These are phyloP conservation scores for Tricholoma furcatifolium DNA, from an alignment of 768 basidiomycete genomes.

Conservation along the genomic window DNA sequence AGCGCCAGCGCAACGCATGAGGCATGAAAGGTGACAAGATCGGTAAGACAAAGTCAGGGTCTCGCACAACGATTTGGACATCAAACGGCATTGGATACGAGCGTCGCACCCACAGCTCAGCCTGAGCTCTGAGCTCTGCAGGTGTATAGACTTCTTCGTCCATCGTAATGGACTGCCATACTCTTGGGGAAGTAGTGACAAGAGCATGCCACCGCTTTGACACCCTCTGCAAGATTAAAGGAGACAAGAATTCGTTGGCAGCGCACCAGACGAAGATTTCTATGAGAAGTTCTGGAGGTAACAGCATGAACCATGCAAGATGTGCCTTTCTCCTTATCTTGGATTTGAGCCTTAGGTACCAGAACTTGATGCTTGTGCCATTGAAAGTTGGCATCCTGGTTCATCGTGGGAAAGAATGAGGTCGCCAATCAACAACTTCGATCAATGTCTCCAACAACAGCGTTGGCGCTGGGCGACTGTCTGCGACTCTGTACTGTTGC, in stretches of 20 bases:
- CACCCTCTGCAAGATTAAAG: conserved; percentile 50
- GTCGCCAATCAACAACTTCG: too few relatives aligned
- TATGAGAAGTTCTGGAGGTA: conserved; percentile 64
- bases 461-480: too few relatives aligned
- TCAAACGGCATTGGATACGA: conserved; percentile 56
- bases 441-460: too few relatives aligned
- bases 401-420: background rate
- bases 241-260: conserved; percentile 42
- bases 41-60: conserved; percentile 54
- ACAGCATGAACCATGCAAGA: conserved; percentile 22
- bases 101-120: conserved; percentile 50
- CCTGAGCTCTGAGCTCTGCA: conserved; percentile 43
- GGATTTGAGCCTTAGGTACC: background rate
- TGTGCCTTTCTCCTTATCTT: background rate
- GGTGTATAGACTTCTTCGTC: conserved; percentile 37
- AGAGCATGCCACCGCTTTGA: conserved; percentile 61
- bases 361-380: too few relatives aligned
- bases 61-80: conserved; percentile 47
- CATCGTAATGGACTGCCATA: conserved; percentile 62
- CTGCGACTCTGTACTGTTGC: too few relatives aligned
- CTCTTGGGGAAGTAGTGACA: conserved; percentile 48
- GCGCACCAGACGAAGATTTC: conserved; percentile 55
- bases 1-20: conserved; percentile 56
- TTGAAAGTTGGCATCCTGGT: too few relatives aligned
- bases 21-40: conserved; percentile 63